Conservation (phyloP, 495 filamentous ascomycete genomes). For the Trichocladium antarcticum region DNA sequence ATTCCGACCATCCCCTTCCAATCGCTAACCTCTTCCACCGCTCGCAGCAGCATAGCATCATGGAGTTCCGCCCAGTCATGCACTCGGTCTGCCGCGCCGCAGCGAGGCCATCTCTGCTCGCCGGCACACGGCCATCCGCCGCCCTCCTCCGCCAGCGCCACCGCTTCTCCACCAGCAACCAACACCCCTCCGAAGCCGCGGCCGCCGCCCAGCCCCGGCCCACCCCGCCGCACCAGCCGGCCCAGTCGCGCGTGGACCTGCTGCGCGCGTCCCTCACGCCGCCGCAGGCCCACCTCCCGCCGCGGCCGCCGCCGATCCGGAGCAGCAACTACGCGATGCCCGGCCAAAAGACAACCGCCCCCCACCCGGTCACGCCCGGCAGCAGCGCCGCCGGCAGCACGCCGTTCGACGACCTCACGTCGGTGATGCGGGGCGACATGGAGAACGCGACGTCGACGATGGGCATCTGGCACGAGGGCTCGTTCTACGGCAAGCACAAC, state of each 20-base stretch:
- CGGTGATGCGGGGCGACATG: constrained; percentile 4
- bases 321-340: neutral
- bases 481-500: constrained; percentile 10
- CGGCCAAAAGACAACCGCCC: neutral
- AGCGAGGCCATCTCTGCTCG: constrained; percentile 10
- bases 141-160: constrained; percentile 2
- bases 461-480: constrained; percentile 1
- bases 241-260: neutral
- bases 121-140: constrained; percentile 5
- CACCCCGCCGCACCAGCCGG: neutral
- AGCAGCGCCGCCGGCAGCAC: no score
- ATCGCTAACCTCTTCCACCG: neutral
- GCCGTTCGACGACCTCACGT: no score
- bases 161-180: constrained; percentile 8
- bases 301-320: constrained; percentile 2
- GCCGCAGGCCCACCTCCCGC: neutral
- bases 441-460: neutral
- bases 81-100: constrained; percentile 21
- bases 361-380: neutral
- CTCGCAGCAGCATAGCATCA: constrained; percentile 11
- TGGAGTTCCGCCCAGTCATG: constrained; percentile 22
- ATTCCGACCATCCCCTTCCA: neutral
- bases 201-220: neutral
- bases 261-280: neutral
- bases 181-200: neutral